Conservation (phyloP, 1,284 basidiomycete species). For the Spongiforma sp. region DNA sequence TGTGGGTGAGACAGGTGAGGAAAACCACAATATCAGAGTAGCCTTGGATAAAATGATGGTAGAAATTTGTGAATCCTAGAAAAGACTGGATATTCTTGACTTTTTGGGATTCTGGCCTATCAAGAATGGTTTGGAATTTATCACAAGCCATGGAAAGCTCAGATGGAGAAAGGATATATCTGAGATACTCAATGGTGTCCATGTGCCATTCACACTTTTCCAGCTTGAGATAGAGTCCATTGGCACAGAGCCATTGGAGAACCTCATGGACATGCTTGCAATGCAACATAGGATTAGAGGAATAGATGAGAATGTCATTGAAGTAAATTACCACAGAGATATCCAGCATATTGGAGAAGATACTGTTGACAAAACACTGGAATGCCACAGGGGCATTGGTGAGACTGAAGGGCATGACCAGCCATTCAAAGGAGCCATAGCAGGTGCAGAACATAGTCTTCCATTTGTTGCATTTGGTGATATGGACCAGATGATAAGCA, state of each 20-base stretch:
- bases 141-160: not conserved
- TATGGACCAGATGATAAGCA: no score
- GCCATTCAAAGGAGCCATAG: no score
- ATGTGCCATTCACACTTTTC: not conserved
- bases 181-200: not conserved
- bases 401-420: no score
- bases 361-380: no score
- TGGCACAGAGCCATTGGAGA: no score
- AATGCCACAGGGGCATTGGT: no score
- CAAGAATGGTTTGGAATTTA: not conserved
- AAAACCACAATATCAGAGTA: not conserved
- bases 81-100: not conserved
- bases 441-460: no score
- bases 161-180: not conserved
- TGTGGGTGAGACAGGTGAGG: not conserved
- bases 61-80: not conserved
- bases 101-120: not conserved
- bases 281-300: no score
- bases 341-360: not conserved
- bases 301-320: conserved; percentile 1
- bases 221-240: no score
- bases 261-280: no score
- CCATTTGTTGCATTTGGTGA: no score
- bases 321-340: conserved; percentile 1
- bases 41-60: not conserved